These are phyloP conservation scores for Lipomyces starkeyi DNA, from an alignment of 805 yeast genomes.

Conservation along the genomic window DNA sequence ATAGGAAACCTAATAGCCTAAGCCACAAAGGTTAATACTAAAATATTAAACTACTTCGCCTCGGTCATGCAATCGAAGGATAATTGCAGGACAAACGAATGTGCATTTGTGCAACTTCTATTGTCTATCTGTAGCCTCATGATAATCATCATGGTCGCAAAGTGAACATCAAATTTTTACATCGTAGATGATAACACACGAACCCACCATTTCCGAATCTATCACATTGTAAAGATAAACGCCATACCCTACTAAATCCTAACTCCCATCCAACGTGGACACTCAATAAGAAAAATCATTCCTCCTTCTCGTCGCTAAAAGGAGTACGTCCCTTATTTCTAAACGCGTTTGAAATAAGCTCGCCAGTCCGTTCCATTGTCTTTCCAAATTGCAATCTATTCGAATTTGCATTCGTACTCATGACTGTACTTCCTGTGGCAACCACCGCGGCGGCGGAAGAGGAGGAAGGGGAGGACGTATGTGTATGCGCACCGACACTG, in stretches of 20 bases:
- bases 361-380: slow-evolving; percentile 17
- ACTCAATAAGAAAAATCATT: not conserved
- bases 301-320: not conserved
- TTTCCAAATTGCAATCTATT: slow-evolving; percentile 17
- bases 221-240: not conserved
- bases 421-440: slow-evolving; percentile 4
- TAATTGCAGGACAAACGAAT: no score
- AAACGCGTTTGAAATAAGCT: not conserved
- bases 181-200: not conserved
- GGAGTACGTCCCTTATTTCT: not conserved
- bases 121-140: no score
- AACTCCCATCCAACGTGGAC: not conserved
- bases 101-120: no score
- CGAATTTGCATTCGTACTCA: slow-evolving; percentile 8
- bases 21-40: no score
- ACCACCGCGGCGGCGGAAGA: not conserved
- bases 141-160: no score
- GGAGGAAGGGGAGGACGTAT: not conserved
- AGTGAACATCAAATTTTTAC: not conserved
- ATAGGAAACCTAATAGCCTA: no score
- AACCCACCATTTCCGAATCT: not conserved
- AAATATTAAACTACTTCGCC: no score
- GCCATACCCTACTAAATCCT: not conserved
- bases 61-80: no score
- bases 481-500: slow-evolving; percentile 5